Conservation (phyloP, 441 rosid genomes). For the Gossypium schwendimanii region DNA sequence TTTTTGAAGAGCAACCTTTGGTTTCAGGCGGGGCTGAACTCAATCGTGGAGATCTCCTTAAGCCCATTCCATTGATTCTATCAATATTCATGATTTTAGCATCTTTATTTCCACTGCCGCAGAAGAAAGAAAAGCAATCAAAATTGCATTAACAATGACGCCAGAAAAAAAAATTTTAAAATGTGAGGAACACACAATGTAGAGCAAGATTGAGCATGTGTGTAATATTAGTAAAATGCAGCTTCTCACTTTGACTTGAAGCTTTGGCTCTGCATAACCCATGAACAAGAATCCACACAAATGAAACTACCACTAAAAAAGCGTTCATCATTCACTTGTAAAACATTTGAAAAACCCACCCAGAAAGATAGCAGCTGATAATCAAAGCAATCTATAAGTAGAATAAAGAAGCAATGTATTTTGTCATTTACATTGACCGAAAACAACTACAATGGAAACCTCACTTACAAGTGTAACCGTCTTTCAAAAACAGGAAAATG, state of each 20-base stretch:
- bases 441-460: neutral
- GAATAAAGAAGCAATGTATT: neutral
- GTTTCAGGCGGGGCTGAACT: slow-evolving; percentile 6
- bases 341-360: neutral
- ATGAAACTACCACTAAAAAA: slow-evolving; percentile 7
- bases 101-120: slow-evolving; percentile 8
- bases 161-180: neutral
- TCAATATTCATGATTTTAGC: neutral
- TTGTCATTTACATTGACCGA: neutral
- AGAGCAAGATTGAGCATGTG: neutral
- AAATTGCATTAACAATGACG: too few species aligned
- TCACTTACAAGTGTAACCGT: neutral
- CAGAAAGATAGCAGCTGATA: neutral
- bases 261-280: slow-evolving; percentile 27
- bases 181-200: neutral
- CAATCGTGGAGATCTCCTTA: slow-evolving; percentile 20
- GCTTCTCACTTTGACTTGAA: slow-evolving; percentile 30
- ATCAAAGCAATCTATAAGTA: slow-evolving; percentile 4
- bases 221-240: neutral
- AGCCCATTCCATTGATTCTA: neutral
- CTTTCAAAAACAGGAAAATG: neutral
- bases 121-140: neutral
- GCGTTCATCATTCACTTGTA: neutral
- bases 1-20: slow-evolving; percentile 10
- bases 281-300: slow-evolving; percentile 13